phyloP scores from a whole-genome alignment of 2,329 filamentous ascomycete genomes.

The Ascochyta fabae region DNA sequence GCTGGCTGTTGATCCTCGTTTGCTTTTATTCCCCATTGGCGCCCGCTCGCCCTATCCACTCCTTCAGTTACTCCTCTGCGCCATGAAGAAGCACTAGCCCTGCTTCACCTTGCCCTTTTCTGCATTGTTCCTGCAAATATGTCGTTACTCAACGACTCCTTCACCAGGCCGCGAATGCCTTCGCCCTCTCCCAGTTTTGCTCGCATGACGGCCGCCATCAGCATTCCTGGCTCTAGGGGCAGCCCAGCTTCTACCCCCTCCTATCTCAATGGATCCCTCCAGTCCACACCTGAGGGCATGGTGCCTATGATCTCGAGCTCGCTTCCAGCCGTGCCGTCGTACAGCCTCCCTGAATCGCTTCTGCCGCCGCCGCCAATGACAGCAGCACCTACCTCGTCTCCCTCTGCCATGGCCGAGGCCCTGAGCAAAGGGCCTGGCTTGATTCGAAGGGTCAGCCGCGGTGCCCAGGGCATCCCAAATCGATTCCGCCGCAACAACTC shows the following conservation, averaged over 20 bases:
- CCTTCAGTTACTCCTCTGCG: conserved; percentile 23
- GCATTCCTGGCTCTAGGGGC: conserved; percentile 47
- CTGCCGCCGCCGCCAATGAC: conserved; percentile 62
- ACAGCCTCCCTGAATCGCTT: conserved; percentile 77
- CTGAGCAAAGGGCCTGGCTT: conserved; percentile 68
- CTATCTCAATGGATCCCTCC: conserved; percentile 65
- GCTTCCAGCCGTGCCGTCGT: conserved; percentile 53
- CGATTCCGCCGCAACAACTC: conserved; percentile 80
- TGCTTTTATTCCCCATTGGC: conserved; percentile 36
- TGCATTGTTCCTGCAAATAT: conserved; percentile 22
- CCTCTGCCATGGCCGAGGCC: conserved; percentile 69
- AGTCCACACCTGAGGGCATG: conserved; percentile 70
- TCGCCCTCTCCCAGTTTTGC: conserved; percentile 43
- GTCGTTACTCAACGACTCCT: conserved; percentile 40
- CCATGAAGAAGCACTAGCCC: conserved; percentile 39
- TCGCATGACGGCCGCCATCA: conserved; percentile 41
- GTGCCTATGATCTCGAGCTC: conserved; percentile 63
- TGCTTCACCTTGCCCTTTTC: conserved; percentile 16
- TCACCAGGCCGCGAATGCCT: conserved; percentile 39
- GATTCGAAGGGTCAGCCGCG: conserved; percentile 84
- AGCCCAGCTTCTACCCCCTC: conserved; percentile 50
- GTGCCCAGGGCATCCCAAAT: conserved; percentile 72
- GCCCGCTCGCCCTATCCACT: conserved; percentile 30
- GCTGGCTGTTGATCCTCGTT: conserved; percentile 37
- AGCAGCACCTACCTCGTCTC: conserved; percentile 47